These are phyloP conservation scores for Fusarium sp. DNA, from an alignment of 2,329 filamentous ascomycete genomes.

Conservation along the genomic window DNA sequence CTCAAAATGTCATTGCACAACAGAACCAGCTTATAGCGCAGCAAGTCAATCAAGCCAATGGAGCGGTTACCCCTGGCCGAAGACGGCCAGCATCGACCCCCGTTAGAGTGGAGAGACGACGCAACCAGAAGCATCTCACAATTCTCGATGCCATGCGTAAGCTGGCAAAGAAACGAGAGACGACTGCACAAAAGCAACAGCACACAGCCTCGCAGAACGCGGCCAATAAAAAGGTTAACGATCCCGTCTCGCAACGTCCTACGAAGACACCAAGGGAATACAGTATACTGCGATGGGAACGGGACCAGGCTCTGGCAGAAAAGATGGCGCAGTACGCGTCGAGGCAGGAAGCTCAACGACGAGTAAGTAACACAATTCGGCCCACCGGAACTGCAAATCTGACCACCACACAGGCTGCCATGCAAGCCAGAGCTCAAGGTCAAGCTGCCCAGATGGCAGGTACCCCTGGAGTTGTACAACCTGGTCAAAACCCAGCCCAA, in stretches of 20 bases:
- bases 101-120: conserved; percentile 85
- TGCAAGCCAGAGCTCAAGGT: conserved; percentile 62
- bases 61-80: conserved; percentile 58
- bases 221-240: conserved; percentile 84
- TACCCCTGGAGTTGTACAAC: conserved; percentile 54
- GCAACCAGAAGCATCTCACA: conserved; percentile 87
- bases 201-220: conserved; percentile 83
- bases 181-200: conserved; percentile 85
- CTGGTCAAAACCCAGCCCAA: conserved; percentile 48
- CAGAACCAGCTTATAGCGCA: conserved; percentile 65
- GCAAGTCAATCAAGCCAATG: conserved; percentile 61
- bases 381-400: conserved; percentile 39
- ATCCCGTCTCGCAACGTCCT: conserved; percentile 65
- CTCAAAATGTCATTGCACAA: conserved; percentile 66
- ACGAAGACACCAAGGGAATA: conserved; percentile 90
- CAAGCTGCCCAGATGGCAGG: conserved; percentile 61
- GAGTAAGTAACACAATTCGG: conserved; percentile 58
- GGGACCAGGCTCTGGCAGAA: conserved; percentile 77
- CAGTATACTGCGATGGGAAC: conserved; percentile 87
- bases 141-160: conserved; percentile 97
- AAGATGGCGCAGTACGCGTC: conserved; percentile 67
- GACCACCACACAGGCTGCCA: conserved; percentile 53
- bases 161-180: conserved; percentile 92
- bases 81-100: conserved; percentile 79
- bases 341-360: conserved; percentile 70